Evolutionary conservation across 306 rosid species (phyloP).

Genomic region (Vigna hirtella): DNA sequence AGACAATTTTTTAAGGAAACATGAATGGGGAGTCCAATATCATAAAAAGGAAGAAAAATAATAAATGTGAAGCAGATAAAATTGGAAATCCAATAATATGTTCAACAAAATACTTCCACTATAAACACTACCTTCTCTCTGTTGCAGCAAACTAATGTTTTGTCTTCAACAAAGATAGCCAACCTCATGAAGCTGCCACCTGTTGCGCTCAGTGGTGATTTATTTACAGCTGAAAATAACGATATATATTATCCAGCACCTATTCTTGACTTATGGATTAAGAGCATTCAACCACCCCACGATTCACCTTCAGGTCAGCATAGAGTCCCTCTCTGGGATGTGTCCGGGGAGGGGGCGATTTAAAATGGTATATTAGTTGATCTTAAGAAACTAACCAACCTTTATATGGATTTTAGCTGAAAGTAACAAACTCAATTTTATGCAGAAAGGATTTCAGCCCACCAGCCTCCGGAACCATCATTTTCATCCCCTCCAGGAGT

Average conservation of each 20-base stretch:
- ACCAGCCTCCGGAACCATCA: slow-evolving; percentile 66
- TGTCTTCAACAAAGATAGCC: slow-evolving; percentile 59
- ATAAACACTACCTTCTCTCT: slow-evolving; percentile 18
- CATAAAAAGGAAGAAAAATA: background rate
- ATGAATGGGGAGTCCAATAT: background rate
- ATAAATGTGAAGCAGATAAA: background rate
- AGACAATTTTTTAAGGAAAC: background rate
- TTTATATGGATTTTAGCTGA: background rate
- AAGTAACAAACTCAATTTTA: slow-evolving; percentile 28
- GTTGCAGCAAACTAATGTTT: slow-evolving; percentile 53
- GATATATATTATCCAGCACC: slow-evolving; percentile 75
- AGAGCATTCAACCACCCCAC: slow-evolving; percentile 59
- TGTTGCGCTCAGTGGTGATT: slow-evolving; percentile 56
- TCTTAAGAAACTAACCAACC: slow-evolving; percentile 15
- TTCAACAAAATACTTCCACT: background rate
- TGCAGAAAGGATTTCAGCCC: slow-evolving; percentile 62
- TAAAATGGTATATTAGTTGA: slow-evolving; percentile 9
- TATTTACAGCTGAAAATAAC: slow-evolving; percentile 56
- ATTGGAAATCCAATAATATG: slow-evolving; percentile 10
- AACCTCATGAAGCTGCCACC: slow-evolving; percentile 84
- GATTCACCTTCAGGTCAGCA: slow-evolving; percentile 75
- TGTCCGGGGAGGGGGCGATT: background rate
- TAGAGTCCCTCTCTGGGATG: background rate
- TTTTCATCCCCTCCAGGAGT: slow-evolving; percentile 56
- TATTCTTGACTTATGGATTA: slow-evolving; percentile 72